These are phyloP conservation scores for Epichloe uncinata DNA, from an alignment of 2,329 filamentous ascomycete genomes.

Conservation along the genomic window DNA sequence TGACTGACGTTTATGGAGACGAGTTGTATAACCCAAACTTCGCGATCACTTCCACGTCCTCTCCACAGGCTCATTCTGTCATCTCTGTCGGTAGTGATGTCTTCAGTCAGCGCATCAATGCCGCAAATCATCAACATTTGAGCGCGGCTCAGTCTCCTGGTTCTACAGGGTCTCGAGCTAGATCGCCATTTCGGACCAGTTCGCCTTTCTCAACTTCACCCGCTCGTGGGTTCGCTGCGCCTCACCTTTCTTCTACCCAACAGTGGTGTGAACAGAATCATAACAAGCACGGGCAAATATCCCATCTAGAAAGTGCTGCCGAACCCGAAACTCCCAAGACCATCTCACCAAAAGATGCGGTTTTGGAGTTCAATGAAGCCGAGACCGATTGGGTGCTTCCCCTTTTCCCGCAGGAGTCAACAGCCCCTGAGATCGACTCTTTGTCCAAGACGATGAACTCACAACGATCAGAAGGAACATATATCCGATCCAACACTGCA, in stretches of 20 bases:
- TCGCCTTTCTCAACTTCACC: slow-evolving; percentile 43
- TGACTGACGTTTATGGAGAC: slow-evolving; percentile 74
- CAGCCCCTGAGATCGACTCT: slow-evolving; percentile 29
- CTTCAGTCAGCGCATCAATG: slow-evolving; percentile 64
- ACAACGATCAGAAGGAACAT: slow-evolving; percentile 8
- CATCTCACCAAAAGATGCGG: slow-evolving; percentile 86
- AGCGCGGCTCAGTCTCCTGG: slow-evolving; percentile 41
- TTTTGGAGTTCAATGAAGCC: slow-evolving; percentile 69
- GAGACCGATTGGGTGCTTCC: slow-evolving; percentile 59
- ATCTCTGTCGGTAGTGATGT: slow-evolving; percentile 42
- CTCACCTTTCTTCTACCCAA: slow-evolving; percentile 38
- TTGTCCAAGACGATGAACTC: slow-evolving; percentile 21
- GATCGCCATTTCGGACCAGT: slow-evolving; percentile 69
- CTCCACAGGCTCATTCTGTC: slow-evolving; percentile 31
- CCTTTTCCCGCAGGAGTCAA: slow-evolving; percentile 54
- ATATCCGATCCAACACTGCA: slow-evolving; percentile 7
- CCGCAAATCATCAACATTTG: slow-evolving; percentile 62
- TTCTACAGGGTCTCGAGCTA: slow-evolving; percentile 42
- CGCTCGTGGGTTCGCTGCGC: slow-evolving; percentile 12
- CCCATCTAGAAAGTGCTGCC: slow-evolving; percentile 24
- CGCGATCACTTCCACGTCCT: slow-evolving; percentile 42
- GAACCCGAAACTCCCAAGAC: slow-evolving; percentile 54
- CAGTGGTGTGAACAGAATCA: slow-evolving; percentile 48
- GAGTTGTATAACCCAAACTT: slow-evolving; percentile 69
- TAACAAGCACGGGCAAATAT: slow-evolving; percentile 21